Conservation (phyloP, 2,329 filamentous ascomycete species). For the Capronia coronata region DNA sequence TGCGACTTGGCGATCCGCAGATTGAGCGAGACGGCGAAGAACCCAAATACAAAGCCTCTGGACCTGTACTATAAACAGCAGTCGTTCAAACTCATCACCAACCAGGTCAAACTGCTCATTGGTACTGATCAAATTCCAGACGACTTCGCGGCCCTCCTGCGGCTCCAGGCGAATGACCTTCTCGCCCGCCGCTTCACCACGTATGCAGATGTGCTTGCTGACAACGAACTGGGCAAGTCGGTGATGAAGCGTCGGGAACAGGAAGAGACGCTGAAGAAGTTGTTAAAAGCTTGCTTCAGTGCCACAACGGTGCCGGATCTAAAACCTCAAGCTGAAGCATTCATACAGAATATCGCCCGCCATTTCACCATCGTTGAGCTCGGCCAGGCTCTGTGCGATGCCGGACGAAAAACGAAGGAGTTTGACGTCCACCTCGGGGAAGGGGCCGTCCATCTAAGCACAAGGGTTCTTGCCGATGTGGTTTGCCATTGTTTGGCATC, state of each 20-base stretch:
- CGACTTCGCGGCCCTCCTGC: conserved; percentile 74
- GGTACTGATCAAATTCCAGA: conserved; percentile 84
- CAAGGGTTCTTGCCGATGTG: conserved; percentile 78
- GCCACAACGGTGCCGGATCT: conserved; percentile 77
- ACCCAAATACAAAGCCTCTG: conserved; percentile 53
- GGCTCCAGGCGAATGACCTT: conserved; percentile 83
- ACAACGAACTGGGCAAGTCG: conserved; percentile 72
- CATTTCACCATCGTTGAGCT: conserved; percentile 90
- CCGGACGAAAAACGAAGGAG: conserved; percentile 67
- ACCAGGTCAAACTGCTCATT: conserved; percentile 84
- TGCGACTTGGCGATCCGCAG: conserved; percentile 85
- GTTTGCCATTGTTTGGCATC: conserved; percentile 86
- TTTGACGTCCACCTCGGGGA: conserved; percentile 85
- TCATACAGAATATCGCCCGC: conserved; percentile 73
- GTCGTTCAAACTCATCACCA: conserved; percentile 77
- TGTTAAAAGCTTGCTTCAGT: conserved; percentile 83
- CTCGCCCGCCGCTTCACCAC: conserved; percentile 64
- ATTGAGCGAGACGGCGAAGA: conserved; percentile 70
- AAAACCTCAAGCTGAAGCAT: conserved; percentile 64
- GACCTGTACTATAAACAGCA: conserved; percentile 91
- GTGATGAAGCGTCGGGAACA: conserved; percentile 81
- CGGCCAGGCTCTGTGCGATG: conserved; percentile 71
- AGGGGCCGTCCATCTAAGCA: conserved; percentile 78
- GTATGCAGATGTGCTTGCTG: conserved; percentile 60
- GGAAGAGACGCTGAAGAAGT: conserved; percentile 72